Evolutionary conservation across 2,329 filamentous ascomycete genomes (phyloP).

Genomic region (Phyllosticta paracitricarpa): DNA sequence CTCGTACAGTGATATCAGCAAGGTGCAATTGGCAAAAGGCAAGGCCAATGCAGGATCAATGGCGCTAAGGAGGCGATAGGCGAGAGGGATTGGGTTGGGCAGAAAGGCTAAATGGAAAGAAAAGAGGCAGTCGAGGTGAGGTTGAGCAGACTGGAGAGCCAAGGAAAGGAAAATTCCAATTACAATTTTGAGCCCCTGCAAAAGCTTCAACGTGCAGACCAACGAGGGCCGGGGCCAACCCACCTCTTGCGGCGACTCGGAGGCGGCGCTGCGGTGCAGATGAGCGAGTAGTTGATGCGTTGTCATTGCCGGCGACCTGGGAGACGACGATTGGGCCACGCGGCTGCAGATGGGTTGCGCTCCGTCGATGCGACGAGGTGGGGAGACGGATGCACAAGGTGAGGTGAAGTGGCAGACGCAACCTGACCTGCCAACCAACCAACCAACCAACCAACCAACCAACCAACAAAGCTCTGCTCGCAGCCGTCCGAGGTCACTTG

Average conservation of each 20-base stretch:
- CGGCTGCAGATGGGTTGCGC: neutral
- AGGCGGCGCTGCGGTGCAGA: constrained; percentile 6
- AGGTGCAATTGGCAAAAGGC: neutral
- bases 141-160: neutral
- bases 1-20: neutral
- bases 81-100: neutral
- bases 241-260: neutral
- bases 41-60: neutral
- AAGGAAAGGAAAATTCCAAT: neutral
- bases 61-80: neutral
- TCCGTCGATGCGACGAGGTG: constrained; percentile 5
- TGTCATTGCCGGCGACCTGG: constrained; percentile 10
- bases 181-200: neutral
- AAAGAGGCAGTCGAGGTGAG: neutral
- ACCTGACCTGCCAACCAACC: neutral
- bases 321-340: constrained; percentile 3
- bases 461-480: neutral
- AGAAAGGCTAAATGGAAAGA: neutral
- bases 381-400: neutral
- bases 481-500: neutral
- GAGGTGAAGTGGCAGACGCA: neutral
- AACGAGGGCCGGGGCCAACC: neutral
- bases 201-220: neutral
- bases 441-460: too few species aligned
- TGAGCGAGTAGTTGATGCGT: constrained; percentile 6